A percentile compares a stretch with the other conserved stretches of the same genome.
These are phyloP conservation scores for Urtica urens DNA, from an alignment of 306 rosid species.

Conservation along the genomic window DNA sequence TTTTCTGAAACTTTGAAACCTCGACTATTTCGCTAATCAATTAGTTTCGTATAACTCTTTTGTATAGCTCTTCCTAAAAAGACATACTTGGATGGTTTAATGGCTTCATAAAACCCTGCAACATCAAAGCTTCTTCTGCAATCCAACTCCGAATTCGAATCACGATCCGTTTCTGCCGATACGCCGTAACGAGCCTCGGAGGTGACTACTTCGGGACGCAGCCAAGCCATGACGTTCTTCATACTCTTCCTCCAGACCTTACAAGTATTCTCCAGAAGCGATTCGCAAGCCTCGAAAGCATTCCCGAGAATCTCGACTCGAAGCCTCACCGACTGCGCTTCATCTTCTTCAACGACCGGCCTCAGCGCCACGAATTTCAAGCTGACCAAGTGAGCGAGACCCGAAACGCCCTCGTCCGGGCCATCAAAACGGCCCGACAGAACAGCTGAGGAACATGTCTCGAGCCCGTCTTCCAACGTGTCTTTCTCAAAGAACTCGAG, in stretches of 20 bases:
- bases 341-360: conserved; percentile 41
- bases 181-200: conserved; percentile 64
- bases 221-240: conserved; percentile 78
- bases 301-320: conserved; percentile 61
- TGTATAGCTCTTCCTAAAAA: too few relatives aligned
- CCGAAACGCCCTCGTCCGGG: conserved; percentile 70
- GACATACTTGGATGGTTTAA: conserved; percentile 86
- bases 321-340: conserved; percentile 41
- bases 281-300: conserved; percentile 66
- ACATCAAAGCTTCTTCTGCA: conserved; percentile 53
- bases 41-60: too few relatives aligned
- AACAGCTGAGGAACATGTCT: conserved; percentile 38
- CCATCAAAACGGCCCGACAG: conserved; percentile 79
- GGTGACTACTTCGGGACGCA: conserved; percentile 71
- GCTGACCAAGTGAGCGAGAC: conserved; percentile 71
- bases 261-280: conserved; percentile 61
- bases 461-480: conserved; percentile 18
- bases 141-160: conserved; percentile 25
- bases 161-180: conserved; percentile 35
- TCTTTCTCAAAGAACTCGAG: conserved; percentile 48
- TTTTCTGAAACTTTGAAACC: too few relatives aligned
- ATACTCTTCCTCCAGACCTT: conserved; percentile 83
- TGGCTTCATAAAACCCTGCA: conserved; percentile 79
- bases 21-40: too few relatives aligned
- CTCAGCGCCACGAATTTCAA: conserved; percentile 65